These are phyloP conservation scores for Suillus decipiens DNA, from an alignment of 768 basidiomycete genomes.

Conservation along the genomic window DNA sequence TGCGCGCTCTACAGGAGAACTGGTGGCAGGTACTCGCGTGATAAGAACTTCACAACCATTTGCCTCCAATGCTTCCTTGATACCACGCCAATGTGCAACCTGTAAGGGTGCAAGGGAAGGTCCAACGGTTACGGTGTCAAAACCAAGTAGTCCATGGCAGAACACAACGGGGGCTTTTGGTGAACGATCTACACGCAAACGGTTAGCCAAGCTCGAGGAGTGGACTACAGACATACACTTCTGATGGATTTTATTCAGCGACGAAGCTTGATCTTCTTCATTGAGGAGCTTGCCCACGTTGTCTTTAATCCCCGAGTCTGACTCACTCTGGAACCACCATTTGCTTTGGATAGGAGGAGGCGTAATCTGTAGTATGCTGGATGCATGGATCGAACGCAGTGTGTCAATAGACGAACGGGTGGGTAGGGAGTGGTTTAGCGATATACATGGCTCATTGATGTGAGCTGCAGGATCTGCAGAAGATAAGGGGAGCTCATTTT, in stretches of 20 bases:
- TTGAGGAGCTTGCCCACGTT: conserved; percentile 45
- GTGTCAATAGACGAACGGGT: conserved; percentile 56
- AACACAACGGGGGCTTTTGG: conserved; percentile 89
- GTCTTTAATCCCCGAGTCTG: conserved; percentile 35
- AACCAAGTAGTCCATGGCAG: conserved; percentile 92
- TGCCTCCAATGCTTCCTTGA: conserved; percentile 87
- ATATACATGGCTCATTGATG: conserved; percentile 26
- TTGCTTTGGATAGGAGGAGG: conserved; percentile 27
- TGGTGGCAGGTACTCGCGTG: conserved; percentile 91
- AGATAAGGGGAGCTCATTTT: conserved; percentile 8
- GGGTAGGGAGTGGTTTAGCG: conserved; percentile 38
- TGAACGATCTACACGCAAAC: conserved; percentile 55
- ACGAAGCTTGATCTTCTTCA: conserved; percentile 53
- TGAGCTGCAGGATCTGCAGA: conserved; percentile 20
- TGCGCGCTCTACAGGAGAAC: conserved; percentile 85
- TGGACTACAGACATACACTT: conserved; percentile 56
- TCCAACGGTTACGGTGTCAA: conserved; percentile 82
- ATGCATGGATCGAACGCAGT: conserved; percentile 47
- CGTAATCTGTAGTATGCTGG: conserved; percentile 28
- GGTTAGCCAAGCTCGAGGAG: conserved; percentile 6
- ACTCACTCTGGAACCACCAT: conserved; percentile 57
- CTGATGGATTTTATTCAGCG: conserved; percentile 35
- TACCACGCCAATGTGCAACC: conserved; percentile 96
- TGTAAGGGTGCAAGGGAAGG: conserved; percentile 76
- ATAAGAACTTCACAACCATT: conserved; percentile 91